Evolutionary conservation across 805 yeast genomes (phyloP), one percentile per base, ranked within the genome.

Genomic region (Maudiozyma bulderi): DNA sequence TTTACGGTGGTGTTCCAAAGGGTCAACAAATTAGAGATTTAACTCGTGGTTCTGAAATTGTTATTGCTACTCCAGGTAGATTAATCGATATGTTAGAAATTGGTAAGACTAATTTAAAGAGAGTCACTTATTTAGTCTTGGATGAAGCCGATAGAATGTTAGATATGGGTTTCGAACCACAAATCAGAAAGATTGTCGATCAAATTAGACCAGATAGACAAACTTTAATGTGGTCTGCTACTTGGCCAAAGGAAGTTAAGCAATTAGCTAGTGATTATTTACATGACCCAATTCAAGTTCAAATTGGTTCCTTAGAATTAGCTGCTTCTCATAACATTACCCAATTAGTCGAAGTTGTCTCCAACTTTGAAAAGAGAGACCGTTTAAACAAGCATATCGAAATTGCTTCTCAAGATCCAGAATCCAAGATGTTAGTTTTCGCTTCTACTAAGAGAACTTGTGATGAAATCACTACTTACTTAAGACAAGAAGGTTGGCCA

Each of bases 71-170:
- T 52, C 99, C 99, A 57, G 99, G 99, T 76, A 86, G 99, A 79
- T 80, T 93, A 71, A 87, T 93, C 61, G 99, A 93, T 73, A 86
- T 93, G 95, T 79, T 93, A 63, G 98, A 93, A 74, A 75, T 84
- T 54, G 91, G 93, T 62, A 90, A 86, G 75, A 93, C 98, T 52
- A 93, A 91, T 74, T 78, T 93, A 64, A 83, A 86, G 69, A 86
- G 98, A 76, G 96, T 93, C 54, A 93, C 98, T 47, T 93, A 93
- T 73, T 78, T 93, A 68, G 98, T 93, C 54, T 78, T 93, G 63
- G 99, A 93, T 72, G 99, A 93, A 80, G 99, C 99, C 64, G 99
- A 93, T 73, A 86, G 99, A 78, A 93, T 93, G 99, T 81, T 93
- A 74, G 99, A 93, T 76, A 93, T 93, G 99, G 99, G 99, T 70